Conservation (phyloP, 2,329 filamentous ascomycete species). For the Didymella sp. region DNA sequence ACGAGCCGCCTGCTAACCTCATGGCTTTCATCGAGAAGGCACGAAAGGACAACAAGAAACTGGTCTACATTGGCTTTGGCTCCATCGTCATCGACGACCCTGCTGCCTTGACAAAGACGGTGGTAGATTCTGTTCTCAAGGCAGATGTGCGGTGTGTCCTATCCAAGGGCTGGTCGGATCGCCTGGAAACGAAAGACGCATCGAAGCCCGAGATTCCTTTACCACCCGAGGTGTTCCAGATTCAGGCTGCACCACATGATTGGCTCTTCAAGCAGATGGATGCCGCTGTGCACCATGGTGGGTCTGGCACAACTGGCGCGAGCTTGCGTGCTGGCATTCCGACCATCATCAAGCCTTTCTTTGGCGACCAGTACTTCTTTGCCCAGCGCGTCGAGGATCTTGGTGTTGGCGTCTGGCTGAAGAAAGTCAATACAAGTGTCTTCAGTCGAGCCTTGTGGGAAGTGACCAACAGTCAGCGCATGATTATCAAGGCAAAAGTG, state of each 20-base stretch:
- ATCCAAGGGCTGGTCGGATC: conserved; percentile 96
- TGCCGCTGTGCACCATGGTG: conserved; percentile 92
- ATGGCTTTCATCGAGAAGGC: conserved; percentile 83
- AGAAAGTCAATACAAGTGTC: conserved; percentile 84
- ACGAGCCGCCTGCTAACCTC: conserved; percentile 77
- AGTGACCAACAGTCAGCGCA: conserved; percentile 85
- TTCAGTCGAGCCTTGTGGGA: conserved; percentile 91
- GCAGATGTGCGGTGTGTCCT: conserved; percentile 94
- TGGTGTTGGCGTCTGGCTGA: conserved; percentile 87
- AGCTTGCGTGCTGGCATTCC: conserved; percentile 89
- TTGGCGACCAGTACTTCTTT: conserved; percentile 98
- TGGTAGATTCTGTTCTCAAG: conserved; percentile 87
- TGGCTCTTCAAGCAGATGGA: conserved; percentile 96
- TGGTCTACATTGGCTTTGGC: conserved; percentile 97
- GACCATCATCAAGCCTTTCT: conserved; percentile 95
- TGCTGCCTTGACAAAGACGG: conserved; percentile 85
- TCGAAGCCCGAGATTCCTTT: conserved; percentile 71
- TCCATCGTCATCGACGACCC: conserved; percentile 94
- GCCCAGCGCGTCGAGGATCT: conserved; percentile 88
- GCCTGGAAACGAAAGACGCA: conserved; percentile 65
- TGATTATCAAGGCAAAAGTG: conserved; percentile 84
- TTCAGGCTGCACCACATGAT: conserved; percentile 91
- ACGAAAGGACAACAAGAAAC: conserved; percentile 80
- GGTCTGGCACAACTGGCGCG: conserved; percentile 92
- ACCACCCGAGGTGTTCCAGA: conserved; percentile 82